These are phyloP conservation scores for Solanum medicagineum DNA, from an alignment of 257 asterid species.

Conservation along the genomic window DNA sequence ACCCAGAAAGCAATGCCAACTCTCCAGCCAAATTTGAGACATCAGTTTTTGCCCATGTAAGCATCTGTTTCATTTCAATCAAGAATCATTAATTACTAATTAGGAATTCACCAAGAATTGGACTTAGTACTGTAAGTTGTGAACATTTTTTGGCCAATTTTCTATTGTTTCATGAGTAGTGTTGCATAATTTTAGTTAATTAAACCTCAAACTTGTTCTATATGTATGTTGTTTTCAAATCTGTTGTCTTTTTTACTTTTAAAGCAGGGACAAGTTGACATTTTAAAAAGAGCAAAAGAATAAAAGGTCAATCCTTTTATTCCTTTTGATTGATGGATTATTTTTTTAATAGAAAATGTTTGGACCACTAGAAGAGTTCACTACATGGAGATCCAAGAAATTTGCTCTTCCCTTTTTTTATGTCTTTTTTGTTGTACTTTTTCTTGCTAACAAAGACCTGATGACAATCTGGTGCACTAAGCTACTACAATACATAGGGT, in stretches of 20 bases:
- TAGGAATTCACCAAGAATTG: not conserved
- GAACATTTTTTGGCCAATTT: not conserved
- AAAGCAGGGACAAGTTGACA: not conserved
- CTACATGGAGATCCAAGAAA: not conserved
- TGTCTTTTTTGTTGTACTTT: not conserved
- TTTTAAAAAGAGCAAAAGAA: not conserved
- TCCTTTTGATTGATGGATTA: not conserved
- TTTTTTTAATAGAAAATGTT: not conserved
- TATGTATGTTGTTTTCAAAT: not conserved
- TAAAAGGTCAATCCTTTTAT: not conserved
- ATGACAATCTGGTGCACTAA: too few relatives aligned
- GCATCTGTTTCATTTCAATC: slow-evolving; percentile 29
- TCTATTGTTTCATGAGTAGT: not conserved
- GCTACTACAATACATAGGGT: too few relatives aligned
- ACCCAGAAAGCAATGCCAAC: slow-evolving; percentile 53
- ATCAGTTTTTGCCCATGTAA: slow-evolving; percentile 48
- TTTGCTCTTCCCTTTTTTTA: not conserved
- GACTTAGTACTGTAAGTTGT: not conserved
- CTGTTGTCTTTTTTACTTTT: not conserved
- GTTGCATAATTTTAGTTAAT: not conserved
- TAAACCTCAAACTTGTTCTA: not conserved
- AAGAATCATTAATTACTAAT: not conserved
- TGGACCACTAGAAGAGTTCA: not conserved
- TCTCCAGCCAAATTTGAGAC: slow-evolving; percentile 73
- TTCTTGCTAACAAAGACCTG: not conserved